These are phyloP conservation scores for Hyaloscypha hepaticicola DNA, from an alignment of 495 filamentous ascomycete species.

Conservation along the genomic window DNA sequence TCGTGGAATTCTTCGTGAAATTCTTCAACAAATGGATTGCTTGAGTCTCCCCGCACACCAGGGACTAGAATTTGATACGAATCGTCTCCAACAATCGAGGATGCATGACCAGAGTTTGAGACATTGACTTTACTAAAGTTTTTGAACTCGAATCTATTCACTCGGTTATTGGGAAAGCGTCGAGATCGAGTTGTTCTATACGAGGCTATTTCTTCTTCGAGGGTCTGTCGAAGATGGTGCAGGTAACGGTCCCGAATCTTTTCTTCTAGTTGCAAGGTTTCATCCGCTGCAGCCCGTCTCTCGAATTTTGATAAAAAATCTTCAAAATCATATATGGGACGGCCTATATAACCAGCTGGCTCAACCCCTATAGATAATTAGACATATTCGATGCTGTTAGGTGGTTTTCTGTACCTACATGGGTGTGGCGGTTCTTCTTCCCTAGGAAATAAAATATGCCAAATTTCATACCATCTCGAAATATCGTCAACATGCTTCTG, in stretches of 20 bases:
- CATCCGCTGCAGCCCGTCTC: neutral
- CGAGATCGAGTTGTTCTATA: neutral
- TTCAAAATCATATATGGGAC: neutral
- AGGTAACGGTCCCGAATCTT: neutral
- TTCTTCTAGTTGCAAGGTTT: neutral
- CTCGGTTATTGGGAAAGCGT: neutral
- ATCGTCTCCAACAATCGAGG: too few species aligned
- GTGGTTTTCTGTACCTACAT: neutral
- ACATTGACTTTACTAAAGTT: neutral
- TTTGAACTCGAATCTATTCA: neutral
- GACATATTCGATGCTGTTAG: neutral
- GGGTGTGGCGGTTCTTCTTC: neutral
- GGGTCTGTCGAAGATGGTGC: neutral
- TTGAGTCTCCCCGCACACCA: too few species aligned
- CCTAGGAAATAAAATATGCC: conserved; percentile 13
- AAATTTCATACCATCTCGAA: conserved; percentile 14
- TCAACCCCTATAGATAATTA: neutral
- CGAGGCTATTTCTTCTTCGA: neutral
- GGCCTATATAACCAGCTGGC: neutral
- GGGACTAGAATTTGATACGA: too few species aligned
- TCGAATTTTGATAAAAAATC: neutral
- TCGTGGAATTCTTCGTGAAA: too few species aligned
- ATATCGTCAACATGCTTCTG: neutral
- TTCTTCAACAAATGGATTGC: too few species aligned
- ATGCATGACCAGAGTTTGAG: neutral